These are phyloP conservation scores for Tylopilus orsonianus DNA, from an alignment of 1,284 basidiomycete genomes.

Conservation along the genomic window DNA sequence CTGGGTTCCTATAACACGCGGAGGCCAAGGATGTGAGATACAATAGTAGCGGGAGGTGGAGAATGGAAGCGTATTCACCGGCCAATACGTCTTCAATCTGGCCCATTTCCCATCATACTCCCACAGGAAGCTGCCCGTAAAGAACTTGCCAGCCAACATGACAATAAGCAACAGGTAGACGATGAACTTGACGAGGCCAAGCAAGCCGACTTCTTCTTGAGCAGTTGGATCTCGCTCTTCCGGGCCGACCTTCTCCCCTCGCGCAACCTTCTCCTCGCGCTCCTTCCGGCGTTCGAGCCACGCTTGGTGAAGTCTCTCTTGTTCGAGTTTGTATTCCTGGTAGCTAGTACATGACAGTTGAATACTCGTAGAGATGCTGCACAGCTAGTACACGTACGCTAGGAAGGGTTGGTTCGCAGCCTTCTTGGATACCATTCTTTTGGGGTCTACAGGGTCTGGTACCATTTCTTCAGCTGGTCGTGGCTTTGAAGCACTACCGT, in stretches of 20 bases:
- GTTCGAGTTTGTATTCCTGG: conserved; percentile 63
- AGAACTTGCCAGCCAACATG: conserved; percentile 70
- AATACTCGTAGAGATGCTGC: conserved; percentile 10
- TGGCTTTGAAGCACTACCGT: conserved; percentile 22
- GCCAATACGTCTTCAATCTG: conserved; percentile 57
- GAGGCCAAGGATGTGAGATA: conserved; percentile 3
- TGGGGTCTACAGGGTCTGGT: conserved; percentile 54
- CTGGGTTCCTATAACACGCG: conserved; percentile 41
- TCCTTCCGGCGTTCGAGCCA: conserved; percentile 71
- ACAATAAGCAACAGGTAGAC: conserved; percentile 53
- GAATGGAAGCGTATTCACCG: conserved; percentile 43
- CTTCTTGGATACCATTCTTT: conserved; percentile 72
- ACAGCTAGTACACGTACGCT: conserved; percentile 51
- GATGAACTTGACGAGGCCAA: conserved; percentile 69
- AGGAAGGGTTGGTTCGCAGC: conserved; percentile 80
- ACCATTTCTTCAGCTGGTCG: conserved; percentile 32
- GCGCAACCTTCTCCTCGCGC: conserved; percentile 69
- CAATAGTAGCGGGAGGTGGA: background rate
- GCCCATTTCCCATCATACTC: conserved; percentile 66
- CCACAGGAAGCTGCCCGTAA: conserved; percentile 80
- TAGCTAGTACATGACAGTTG: conserved; percentile 48
- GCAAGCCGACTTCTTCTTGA: conserved; percentile 59
- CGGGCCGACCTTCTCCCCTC: conserved; percentile 70
- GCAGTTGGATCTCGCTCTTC: conserved; percentile 71
- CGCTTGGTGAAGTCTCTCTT: conserved; percentile 58